Conservation (phyloP, 352 stramenopile genomes). For the Globisporangium canariense region DNA sequence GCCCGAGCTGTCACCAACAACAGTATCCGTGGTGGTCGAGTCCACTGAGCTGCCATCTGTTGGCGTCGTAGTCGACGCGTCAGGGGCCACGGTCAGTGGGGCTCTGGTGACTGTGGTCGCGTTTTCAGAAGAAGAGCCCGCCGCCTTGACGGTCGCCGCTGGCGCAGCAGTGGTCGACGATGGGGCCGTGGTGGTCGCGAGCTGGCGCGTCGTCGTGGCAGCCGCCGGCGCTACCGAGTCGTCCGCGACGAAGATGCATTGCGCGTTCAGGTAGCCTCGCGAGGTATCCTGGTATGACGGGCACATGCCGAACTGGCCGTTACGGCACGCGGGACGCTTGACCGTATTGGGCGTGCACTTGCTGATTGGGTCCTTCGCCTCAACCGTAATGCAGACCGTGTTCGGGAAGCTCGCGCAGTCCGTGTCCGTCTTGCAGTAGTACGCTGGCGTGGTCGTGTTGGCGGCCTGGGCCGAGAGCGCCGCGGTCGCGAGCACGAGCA, state of each 20-base stretch:
- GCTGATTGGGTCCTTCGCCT: slow-evolving; percentile 63
- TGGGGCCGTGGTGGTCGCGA: slow-evolving; percentile 6
- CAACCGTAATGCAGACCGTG: slow-evolving; percentile 76
- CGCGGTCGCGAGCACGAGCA: slow-evolving; percentile 15
- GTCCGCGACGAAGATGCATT: slow-evolving; percentile 80
- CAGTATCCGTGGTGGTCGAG: slow-evolving; percentile 7
- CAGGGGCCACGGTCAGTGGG: slow-evolving; percentile 3
- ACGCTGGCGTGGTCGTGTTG: slow-evolving; percentile 22
- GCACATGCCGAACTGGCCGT: slow-evolving; percentile 61
- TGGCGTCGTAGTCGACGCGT: background rate
- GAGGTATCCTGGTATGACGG: slow-evolving; percentile 77
- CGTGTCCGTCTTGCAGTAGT: slow-evolving; percentile 61
- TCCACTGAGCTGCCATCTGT: slow-evolving; percentile 2
- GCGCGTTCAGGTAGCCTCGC: slow-evolving; percentile 74
- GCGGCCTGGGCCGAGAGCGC: slow-evolving; percentile 10
- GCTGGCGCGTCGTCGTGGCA: slow-evolving; percentile 4
- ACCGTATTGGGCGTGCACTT: slow-evolving; percentile 85
- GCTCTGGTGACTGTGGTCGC: slow-evolving; percentile 6
- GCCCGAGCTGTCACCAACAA: slow-evolving; percentile 19
- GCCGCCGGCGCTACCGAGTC: slow-evolving; percentile 28
- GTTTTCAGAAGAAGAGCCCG: background rate
- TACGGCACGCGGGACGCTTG: slow-evolving; percentile 62
- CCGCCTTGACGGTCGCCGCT: slow-evolving; percentile 17
- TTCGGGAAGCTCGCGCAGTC: slow-evolving; percentile 65
- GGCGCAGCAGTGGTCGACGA: slow-evolving; percentile 4